Conservation (phyloP, 1,284 basidiomycete species). For the Amylostereum chailletii region DNA sequence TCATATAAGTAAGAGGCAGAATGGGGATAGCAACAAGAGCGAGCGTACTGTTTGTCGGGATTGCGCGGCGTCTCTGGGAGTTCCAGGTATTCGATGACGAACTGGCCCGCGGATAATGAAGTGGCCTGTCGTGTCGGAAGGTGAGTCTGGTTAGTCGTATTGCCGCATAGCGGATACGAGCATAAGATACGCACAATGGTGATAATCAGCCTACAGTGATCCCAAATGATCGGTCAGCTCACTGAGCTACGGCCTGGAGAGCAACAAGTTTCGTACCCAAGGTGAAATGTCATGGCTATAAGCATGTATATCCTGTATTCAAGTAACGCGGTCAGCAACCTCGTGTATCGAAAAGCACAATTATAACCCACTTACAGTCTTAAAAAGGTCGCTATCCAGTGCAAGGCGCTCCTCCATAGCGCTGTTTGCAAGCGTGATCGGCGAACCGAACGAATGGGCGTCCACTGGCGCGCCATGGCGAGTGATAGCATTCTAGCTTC, state of each 20-base stretch:
- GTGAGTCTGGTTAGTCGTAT: background rate
- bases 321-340: background rate
- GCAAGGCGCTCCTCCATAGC: slow-evolving; percentile 44
- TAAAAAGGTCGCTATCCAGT: slow-evolving; percentile 45
- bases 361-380: slow-evolving; percentile 42
- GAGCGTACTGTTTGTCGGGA: slow-evolving; percentile 16
- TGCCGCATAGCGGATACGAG: background rate
- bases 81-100: slow-evolving; percentile 40
- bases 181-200: slow-evolving; percentile 34
- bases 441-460: slow-evolving; percentile 22
- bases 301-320: slow-evolving; percentile 56
- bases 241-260: background rate
- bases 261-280: slow-evolving; percentile 40
- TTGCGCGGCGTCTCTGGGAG: slow-evolving; percentile 4
- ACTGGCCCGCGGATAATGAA: slow-evolving; percentile 45
- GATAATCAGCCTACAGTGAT: slow-evolving; percentile 36
- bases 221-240: background rate
- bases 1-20: background rate
- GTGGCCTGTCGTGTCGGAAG: slow-evolving; percentile 31
- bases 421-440: slow-evolving; percentile 35
- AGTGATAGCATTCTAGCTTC: slow-evolving; percentile 29
- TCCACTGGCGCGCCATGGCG: slow-evolving; percentile 37
- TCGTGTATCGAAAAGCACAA: background rate
- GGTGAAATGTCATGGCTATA: slow-evolving; percentile 57
- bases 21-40: background rate